A percentile compares a stretch with the other conserved stretches of the same genome.
These are phyloP conservation scores for Termitomyces sp. DNA, from an alignment of 768 basidiomycete genomes.

Conservation along the genomic window DNA sequence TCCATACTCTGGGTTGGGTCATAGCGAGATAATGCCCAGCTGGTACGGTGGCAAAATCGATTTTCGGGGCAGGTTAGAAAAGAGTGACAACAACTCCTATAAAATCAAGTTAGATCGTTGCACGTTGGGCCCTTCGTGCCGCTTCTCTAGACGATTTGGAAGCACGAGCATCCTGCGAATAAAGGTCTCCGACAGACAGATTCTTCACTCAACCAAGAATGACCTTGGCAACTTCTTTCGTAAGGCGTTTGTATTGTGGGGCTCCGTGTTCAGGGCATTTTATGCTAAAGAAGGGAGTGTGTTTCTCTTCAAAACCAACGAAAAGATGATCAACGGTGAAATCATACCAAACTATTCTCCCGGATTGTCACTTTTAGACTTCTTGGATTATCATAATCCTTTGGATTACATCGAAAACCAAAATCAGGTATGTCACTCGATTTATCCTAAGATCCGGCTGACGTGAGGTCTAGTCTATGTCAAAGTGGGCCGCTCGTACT, in stretches of 20 bases:
- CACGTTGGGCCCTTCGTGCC: slow-evolving; percentile 52
- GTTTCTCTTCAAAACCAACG: slow-evolving; percentile 56
- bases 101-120: slow-evolving; percentile 47
- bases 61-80: slow-evolving; percentile 43
- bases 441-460: neutral
- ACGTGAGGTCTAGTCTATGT: slow-evolving; percentile 42
- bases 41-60: slow-evolving; percentile 67
- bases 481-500: slow-evolving; percentile 66
- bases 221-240: slow-evolving; percentile 41
- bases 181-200: slow-evolving; percentile 33
- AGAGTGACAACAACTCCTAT: slow-evolving; percentile 22
- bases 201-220: slow-evolving; percentile 29
- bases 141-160: slow-evolving; percentile 60
- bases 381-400: slow-evolving; percentile 57
- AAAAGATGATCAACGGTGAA: slow-evolving; percentile 26
- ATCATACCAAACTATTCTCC: slow-evolving; percentile 13
- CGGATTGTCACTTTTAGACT: slow-evolving; percentile 39
- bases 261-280: slow-evolving; percentile 57
- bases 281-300: slow-evolving; percentile 58
- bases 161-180: slow-evolving; percentile 58
- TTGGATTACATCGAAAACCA: slow-evolving; percentile 35
- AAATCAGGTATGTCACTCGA: slow-evolving; percentile 43
- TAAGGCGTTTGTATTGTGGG: slow-evolving; percentile 52
- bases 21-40: slow-evolving; percentile 30
- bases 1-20: slow-evolving; percentile 41